These are phyloP conservation scores for Aeminium ludgeri DNA, from an alignment of 495 filamentous ascomycete genomes.

Conservation along the genomic window DNA sequence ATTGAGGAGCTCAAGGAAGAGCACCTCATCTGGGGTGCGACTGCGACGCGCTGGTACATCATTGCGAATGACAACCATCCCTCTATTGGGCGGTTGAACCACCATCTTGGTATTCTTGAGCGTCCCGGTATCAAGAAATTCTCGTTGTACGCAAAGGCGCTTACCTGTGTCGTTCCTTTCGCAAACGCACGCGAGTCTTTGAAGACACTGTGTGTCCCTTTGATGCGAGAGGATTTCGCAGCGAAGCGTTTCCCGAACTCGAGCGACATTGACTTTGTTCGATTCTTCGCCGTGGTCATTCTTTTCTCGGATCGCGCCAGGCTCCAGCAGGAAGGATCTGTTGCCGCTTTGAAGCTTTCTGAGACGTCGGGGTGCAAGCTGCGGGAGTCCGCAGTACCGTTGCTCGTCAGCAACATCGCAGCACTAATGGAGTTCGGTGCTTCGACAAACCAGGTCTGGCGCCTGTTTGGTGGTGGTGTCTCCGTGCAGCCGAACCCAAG, in stretches of 20 bases:
- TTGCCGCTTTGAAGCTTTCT: conserved; percentile 33
- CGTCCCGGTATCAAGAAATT: conserved; percentile 62
- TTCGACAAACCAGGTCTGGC: conserved; percentile 22
- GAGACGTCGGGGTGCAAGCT: conserved; percentile 26
- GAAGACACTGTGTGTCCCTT: conserved; percentile 50
- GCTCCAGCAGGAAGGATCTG: conserved; percentile 35
- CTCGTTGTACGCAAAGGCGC: conserved; percentile 42
- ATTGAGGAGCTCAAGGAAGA: conserved; percentile 66
- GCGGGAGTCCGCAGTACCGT: conserved; percentile 44
- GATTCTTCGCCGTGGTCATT: conserved; percentile 42
- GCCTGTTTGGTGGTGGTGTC: background rate
- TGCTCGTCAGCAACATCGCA: conserved; percentile 36
- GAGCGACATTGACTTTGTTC: conserved; percentile 40
- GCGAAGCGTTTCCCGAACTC: conserved; percentile 24
- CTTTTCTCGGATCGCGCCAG: conserved; percentile 32
- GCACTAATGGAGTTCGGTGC: conserved; percentile 46
- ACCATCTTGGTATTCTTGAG: conserved; percentile 70
- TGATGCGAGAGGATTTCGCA: conserved; percentile 29
- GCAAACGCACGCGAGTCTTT: conserved; percentile 49
- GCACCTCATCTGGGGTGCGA: conserved; percentile 43
- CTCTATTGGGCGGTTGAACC: conserved; percentile 56
- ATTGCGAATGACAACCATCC: conserved; percentile 59
- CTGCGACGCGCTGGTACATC: conserved; percentile 66
- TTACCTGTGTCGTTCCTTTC: conserved; percentile 24
- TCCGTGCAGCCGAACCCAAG: background rate